Evolutionary conservation across 164 flowering plant genomes (phyloP), one percentile per base, ranked within the genome.

Genomic region (Aristolochia fimbriata): DNA sequence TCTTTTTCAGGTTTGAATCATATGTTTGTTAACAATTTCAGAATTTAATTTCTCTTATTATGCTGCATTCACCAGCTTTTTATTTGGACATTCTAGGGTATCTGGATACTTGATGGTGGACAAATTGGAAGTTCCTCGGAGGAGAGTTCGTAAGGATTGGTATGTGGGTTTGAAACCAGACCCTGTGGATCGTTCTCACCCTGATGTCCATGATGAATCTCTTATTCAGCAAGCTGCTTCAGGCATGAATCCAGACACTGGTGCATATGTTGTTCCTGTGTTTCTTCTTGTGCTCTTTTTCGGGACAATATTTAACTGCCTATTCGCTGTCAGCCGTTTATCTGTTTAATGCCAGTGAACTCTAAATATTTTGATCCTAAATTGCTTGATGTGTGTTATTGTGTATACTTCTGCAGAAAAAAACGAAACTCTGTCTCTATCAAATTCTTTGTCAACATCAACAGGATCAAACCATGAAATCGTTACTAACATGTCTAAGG

Each of bases 51-150:
- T 5, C 30, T 27, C 43, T 37, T 37, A 37, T 37, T 37, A 7
- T 37, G 43, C 43, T 10, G 12, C 43, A 37, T 37, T 37, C 43
- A 37, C 43, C 43, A 6, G 43, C 43, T 30, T 56, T 56, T 1
- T 21, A 24, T 61, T 60, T 41, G 47, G 61, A 45, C 57, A 33
- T 71, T 70, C 57, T 73, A 94, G 99, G 82, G 89, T 79, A 33
- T 91, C 99, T 62, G 99, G 97, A 15, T 91, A 85, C 77, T 67
- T 85, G 79, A 94, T 94, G 99, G 55, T 84, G 24, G 99, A 94
- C 56, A 94, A 91, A 70, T 65, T 94, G 54, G 91, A 66, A 70
- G 65, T 94, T 62, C 92, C 96, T 56, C 83, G 97, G 59, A 71
- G 85, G 65, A 85, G 59, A 73, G 87, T 91, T 63, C 85, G 67